Evolutionary conservation across 1,284 basidiomycete species (phyloP).

Genomic region (Cryptococcus sp.): DNA sequence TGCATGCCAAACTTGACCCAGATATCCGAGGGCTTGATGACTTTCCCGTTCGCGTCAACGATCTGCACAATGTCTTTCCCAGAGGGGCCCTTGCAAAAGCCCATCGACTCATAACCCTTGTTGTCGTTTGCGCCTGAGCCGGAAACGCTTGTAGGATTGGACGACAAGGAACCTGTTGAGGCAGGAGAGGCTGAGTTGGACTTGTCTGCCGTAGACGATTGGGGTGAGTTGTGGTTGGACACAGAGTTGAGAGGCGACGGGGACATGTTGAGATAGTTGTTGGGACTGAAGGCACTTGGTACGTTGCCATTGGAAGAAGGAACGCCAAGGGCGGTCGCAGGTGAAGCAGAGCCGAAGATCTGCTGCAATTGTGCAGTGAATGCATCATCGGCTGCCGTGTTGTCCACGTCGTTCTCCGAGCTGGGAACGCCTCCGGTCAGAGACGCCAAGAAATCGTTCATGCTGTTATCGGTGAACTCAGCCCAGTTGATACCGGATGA

Average conservation of each 20-base stretch:
- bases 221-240: conserved; percentile 32
- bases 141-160: background rate
- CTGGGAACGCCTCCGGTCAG: conserved; percentile 24
- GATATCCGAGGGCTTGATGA: conserved; percentile 46
- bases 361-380: conserved; percentile 42
- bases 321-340: conserved; percentile 28
- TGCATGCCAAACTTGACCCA: conserved; percentile 46
- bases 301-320: conserved; percentile 4
- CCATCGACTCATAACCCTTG: conserved; percentile 5
- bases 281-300: conserved; percentile 40
- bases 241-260: conserved; percentile 40
- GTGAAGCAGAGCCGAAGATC: conserved; percentile 31
- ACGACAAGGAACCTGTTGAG: conserved; percentile 11
- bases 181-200: conserved; percentile 30
- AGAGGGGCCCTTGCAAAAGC: conserved; percentile 16
- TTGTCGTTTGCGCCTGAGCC: background rate
- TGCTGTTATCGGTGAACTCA: conserved; percentile 34
- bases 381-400: conserved; percentile 29
- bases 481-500: conserved; percentile 30
- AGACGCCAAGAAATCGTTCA: conserved; percentile 47
- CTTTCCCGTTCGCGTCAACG: conserved; percentile 39
- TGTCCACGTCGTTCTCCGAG: conserved; percentile 11
- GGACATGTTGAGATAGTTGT: conserved; percentile 51
- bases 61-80: conserved; percentile 35
- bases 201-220: conserved; percentile 13